phyloP scores from a whole-genome alignment of 139 green algal species.

The Axilococcus clingmanii region DNA sequence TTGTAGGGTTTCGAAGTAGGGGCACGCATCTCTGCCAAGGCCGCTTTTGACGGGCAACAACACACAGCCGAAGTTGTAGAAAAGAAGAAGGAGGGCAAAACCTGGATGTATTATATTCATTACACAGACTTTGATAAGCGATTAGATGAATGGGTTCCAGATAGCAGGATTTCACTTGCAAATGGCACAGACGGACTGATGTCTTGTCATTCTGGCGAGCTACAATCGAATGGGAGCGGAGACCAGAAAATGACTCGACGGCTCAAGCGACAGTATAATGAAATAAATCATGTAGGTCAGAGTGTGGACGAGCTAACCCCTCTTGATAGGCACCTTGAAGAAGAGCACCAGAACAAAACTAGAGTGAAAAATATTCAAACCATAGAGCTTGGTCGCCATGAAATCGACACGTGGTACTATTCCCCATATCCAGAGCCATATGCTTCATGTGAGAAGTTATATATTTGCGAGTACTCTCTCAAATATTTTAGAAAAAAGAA shows the following conservation, averaged over 20 bases:
- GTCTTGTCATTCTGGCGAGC: constrained; percentile 3
- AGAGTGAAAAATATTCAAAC: constrained; percentile 62
- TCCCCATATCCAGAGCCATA: constrained; percentile 55
- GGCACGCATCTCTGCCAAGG: constrained; percentile 23
- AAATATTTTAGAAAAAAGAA: constrained; percentile 59
- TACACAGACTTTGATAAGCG: constrained; percentile 82
- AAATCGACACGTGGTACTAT: constrained; percentile 62
- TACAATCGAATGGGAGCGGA: constrained; percentile 1
- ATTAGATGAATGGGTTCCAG: constrained; percentile 76
- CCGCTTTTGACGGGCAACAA: constrained; percentile 39
- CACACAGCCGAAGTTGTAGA: constrained; percentile 40
- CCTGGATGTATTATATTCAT: constrained; percentile 73
- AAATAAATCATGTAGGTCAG: constrained; percentile 55
- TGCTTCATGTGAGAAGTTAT: constrained; percentile 61
- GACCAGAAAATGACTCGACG: constrained; percentile 74
- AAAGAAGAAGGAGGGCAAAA: not conserved
- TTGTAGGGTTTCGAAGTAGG: constrained; percentile 22
- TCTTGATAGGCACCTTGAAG: constrained; percentile 36
- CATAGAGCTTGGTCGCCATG: constrained; percentile 38
- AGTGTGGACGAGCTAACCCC: constrained; percentile 6
- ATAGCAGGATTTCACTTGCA: constrained; percentile 1
- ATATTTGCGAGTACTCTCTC: constrained; percentile 83
- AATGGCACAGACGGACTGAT: not conserved
- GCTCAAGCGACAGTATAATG: constrained; percentile 67
- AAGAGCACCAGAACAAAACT: constrained; percentile 66